A percentile compares a stretch with the other conserved stretches of the same genome.
Conservation (phyloP, 1,284 basidiomycete species). For the Hemileia vastatrix region DNA sequence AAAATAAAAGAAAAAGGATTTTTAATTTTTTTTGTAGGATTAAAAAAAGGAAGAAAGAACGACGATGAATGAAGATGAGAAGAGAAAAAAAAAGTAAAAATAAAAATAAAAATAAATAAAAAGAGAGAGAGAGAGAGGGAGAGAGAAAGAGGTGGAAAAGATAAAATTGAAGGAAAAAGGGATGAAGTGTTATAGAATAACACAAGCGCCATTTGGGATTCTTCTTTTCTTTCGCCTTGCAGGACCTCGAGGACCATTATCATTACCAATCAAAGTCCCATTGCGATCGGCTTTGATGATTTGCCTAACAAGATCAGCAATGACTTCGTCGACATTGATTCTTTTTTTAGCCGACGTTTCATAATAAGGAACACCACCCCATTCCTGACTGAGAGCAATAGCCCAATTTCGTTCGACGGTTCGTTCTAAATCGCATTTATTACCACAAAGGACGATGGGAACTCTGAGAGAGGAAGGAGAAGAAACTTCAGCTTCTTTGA, state of each 20-base stretch:
- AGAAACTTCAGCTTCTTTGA: conserved; percentile 51
- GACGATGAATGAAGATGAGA: too few species aligned
- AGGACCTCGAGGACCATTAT: too few species aligned
- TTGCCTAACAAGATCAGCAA: conserved; percentile 64
- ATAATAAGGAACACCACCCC: conserved; percentile 64
- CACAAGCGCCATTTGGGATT: conserved; percentile 12
- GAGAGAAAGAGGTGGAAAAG: too few species aligned
- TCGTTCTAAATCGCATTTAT: conserved; percentile 78
- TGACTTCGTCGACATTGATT: conserved; percentile 67
- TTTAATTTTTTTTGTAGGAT: too few species aligned
- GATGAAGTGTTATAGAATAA: conserved; percentile 13
- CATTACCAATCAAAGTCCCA: conserved; percentile 10
- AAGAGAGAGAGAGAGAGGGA: too few species aligned
- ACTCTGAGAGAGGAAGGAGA: conserved; percentile 35
- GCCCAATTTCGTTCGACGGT: conserved; percentile 63
- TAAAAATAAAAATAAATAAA: too few species aligned
- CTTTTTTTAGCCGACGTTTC: conserved; percentile 73
- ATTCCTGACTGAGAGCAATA: conserved; percentile 56
- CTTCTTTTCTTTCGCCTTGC: conserved; percentile 14
- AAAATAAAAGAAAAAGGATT: too few species aligned
- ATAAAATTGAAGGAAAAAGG: too few species aligned
- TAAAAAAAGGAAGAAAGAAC: too few species aligned
- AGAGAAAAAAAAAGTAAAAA: too few species aligned
- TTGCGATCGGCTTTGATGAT: conserved; percentile 47
- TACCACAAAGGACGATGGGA: conserved; percentile 77